These are phyloP conservation scores for Amauroascus verrucosus DNA, from an alignment of 2,329 filamentous ascomycete species.

Conservation along the genomic window DNA sequence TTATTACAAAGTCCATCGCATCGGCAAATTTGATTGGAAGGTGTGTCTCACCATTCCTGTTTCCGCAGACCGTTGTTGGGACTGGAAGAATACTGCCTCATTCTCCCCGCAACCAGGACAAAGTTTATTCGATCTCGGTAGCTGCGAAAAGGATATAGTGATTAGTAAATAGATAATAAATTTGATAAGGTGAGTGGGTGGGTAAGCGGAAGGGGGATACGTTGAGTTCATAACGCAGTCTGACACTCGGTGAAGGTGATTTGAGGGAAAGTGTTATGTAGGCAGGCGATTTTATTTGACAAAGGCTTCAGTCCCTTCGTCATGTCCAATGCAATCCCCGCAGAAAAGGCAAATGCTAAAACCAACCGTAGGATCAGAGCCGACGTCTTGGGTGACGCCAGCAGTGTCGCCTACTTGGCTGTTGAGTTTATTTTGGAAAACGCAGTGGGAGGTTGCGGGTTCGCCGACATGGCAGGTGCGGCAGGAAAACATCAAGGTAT, in stretches of 20 bases:
- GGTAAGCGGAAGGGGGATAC: background rate
- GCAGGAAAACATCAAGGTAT: constrained; percentile 87
- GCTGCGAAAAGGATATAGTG: constrained; percentile 41
- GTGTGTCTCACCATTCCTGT: constrained; percentile 79
- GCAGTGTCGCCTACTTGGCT: constrained; percentile 89
- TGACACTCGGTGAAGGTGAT: too few relatives aligned
- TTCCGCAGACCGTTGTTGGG: constrained; percentile 89
- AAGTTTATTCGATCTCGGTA: constrained; percentile 75
- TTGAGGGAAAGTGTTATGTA: background rate
- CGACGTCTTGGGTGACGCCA: constrained; percentile 94
- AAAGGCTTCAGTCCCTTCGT: background rate
- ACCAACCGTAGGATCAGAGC: constrained; percentile 97
- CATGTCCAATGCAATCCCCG: constrained; percentile 25
- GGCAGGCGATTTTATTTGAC: background rate
- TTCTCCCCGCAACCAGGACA: constrained; percentile 78
- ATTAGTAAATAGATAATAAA: constrained; percentile 25
- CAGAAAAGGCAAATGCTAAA: constrained; percentile 48
- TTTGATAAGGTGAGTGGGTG: background rate
- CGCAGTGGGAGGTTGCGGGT: constrained; percentile 74
- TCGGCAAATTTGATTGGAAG: background rate
- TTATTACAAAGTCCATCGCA: constrained; percentile 15
- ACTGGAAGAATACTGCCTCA: constrained; percentile 98
- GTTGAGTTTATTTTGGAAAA: constrained; percentile 90
- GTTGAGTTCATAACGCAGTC: background rate
- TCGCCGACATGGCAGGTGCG: constrained; percentile 90